phyloP scores from a whole-genome alignment of 2,329 filamentous ascomycete species.

The Colletotrichum lentis region DNA sequence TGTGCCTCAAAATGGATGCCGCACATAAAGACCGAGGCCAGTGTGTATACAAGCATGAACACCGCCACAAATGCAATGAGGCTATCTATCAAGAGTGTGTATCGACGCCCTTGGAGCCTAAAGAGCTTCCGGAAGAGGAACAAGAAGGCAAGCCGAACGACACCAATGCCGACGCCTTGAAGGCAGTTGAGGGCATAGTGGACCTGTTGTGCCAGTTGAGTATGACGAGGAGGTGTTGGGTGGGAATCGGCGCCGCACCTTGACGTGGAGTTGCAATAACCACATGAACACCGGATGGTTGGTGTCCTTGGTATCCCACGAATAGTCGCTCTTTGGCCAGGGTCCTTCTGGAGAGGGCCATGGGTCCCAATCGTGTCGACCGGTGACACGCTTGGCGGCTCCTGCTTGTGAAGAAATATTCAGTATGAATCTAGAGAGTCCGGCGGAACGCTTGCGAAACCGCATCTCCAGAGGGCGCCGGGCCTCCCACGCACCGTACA shows the following conservation, averaged over 20 bases:
- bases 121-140: slow-evolving; percentile 28
- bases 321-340: slow-evolving; percentile 17
- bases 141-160: slow-evolving; percentile 22
- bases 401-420: background rate
- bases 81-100: slow-evolving; percentile 8
- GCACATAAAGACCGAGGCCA: slow-evolving; percentile 5
- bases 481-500: slow-evolving; percentile 11
- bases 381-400: slow-evolving; percentile 2
- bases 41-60: slow-evolving; percentile 10
- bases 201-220: background rate
- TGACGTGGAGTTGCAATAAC: background rate
- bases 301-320: slow-evolving; percentile 13
- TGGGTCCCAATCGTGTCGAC: slow-evolving; percentile 29
- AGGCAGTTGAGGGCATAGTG: slow-evolving; percentile 10
- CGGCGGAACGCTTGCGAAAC: background rate
- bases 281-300: slow-evolving; percentile 3
- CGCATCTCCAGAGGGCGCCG: background rate
- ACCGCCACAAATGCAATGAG: slow-evolving; percentile 7
- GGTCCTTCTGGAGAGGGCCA: slow-evolving; percentile 20
- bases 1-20: slow-evolving; percentile 6
- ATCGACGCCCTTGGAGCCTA: background rate
- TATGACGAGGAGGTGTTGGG: background rate
- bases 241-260: background rate
- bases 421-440: background rate
- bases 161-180: slow-evolving; percentile 10